A percentile compares a stretch with the other conserved stretches of the same genome.
These are phyloP conservation scores for Mayamaea pseudoterrestris DNA, from an alignment of 108 stramenopile species.

Conservation along the genomic window DNA sequence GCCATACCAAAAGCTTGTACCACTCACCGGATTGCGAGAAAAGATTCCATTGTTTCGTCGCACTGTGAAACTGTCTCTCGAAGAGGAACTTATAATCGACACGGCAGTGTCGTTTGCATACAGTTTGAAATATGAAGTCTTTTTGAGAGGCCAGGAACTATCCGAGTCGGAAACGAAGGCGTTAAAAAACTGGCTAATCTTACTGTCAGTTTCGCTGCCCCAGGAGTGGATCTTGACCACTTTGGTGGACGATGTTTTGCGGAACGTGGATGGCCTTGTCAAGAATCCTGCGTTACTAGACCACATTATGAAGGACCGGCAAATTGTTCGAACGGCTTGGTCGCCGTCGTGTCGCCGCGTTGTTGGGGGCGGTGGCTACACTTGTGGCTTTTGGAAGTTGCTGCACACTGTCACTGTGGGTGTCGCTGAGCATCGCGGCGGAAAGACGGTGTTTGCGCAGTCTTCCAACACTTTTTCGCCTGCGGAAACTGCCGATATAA, in stretches of 20 bases:
- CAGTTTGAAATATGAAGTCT: slow-evolving; percentile 36
- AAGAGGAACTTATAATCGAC: slow-evolving; percentile 59
- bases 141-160: slow-evolving; percentile 15
- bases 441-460: slow-evolving; percentile 19
- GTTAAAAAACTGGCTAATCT: slow-evolving; percentile 46
- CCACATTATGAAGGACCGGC: slow-evolving; percentile 13
- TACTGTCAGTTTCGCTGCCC: slow-evolving; percentile 52
- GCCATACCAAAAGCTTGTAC: slow-evolving; percentile 20
- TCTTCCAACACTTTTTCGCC: slow-evolving; percentile 24
- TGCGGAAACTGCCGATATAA: slow-evolving; percentile 21
- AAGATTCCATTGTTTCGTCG: slow-evolving; percentile 15
- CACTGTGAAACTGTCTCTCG: slow-evolving; percentile 12
- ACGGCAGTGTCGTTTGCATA: slow-evolving; percentile 46
- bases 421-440: slow-evolving; percentile 56
- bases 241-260: slow-evolving; percentile 29
- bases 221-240: slow-evolving; percentile 41
- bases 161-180: slow-evolving; percentile 17
- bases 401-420: slow-evolving; percentile 67
- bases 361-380: slow-evolving; percentile 27
- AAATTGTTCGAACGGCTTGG: slow-evolving; percentile 16
- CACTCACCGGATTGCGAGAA: slow-evolving; percentile 4
- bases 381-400: slow-evolving; percentile 78
- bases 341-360: slow-evolving; percentile 19
- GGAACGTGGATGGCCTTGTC: slow-evolving; percentile 21
- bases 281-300: slow-evolving; percentile 21